A percentile compares a stretch with the other conserved stretches of the same genome.
These are phyloP conservation scores for Panicum hallii DNA, from an alignment of 202 grass and related monocot genomes.

Conservation along the genomic window DNA sequence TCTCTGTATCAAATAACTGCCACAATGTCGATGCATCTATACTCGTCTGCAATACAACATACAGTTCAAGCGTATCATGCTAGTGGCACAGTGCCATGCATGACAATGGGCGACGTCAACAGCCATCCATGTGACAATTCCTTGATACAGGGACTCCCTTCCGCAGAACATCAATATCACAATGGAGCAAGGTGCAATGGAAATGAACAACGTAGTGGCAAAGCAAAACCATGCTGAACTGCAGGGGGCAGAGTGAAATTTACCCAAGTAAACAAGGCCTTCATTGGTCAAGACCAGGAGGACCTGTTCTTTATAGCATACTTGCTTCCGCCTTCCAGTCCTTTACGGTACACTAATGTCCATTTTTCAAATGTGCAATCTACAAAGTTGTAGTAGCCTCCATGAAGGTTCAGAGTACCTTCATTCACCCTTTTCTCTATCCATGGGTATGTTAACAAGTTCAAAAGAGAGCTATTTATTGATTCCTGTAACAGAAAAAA, in stretches of 20 bases:
- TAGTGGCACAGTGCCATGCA: conserved; percentile 16
- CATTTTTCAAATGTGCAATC: conserved; percentile 95
- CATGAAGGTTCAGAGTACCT: conserved; percentile 78
- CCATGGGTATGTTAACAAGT: conserved; percentile 96
- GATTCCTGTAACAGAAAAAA: conserved; percentile 61
- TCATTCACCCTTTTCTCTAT: conserved; percentile 88
- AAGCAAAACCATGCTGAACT: conserved; percentile 58
- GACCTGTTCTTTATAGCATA: conserved; percentile 89
- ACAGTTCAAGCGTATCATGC: conserved; percentile 13
- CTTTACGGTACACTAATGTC: conserved; percentile 81
- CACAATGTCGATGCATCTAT: background rate
- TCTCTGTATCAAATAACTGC: conserved; percentile 26
- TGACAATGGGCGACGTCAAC: conserved; percentile 13
- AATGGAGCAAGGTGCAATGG: conserved; percentile 42
- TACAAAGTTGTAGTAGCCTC: conserved; percentile 87
- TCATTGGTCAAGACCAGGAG: conserved; percentile 68
- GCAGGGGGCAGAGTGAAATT: conserved; percentile 49
- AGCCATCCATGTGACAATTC: conserved; percentile 20
- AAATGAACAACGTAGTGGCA: conserved; percentile 48
- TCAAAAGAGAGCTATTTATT: conserved; percentile 86
- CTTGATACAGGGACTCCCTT: conserved; percentile 36
- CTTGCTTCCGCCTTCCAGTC: conserved; percentile 87
- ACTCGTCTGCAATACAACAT: conserved; percentile 14
- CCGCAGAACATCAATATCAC: conserved; percentile 37
- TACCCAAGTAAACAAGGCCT: conserved; percentile 46